Percentiles rank a stretch among this genome's conserved stretches.
Conservation (phyloP, 805 yeast species). For the Barnettozyma salicaria region DNA sequence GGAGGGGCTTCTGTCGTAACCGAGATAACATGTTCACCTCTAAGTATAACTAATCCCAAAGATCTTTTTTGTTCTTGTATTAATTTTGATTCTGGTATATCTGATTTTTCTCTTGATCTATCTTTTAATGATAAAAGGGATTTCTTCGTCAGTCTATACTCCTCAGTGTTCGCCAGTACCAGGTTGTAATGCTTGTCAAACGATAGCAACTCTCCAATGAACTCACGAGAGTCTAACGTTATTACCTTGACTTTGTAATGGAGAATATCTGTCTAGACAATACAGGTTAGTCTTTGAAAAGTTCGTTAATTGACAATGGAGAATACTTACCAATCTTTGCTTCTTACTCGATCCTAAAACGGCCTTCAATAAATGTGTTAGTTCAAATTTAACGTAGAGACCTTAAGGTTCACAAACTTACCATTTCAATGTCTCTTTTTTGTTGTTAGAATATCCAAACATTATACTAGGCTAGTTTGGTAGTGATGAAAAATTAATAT, state of each 20-base stretch:
- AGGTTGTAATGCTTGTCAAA: slow-evolving; percentile 87
- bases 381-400: slow-evolving; percentile 4
- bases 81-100: slow-evolving; percentile 29
- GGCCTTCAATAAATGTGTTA: slow-evolving; percentile 13
- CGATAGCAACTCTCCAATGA: slow-evolving; percentile 76
- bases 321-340: slow-evolving; percentile 36
- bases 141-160: slow-evolving; percentile 66
- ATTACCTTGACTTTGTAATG: slow-evolving; percentile 68
- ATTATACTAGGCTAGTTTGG: not conserved
- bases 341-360: slow-evolving; percentile 31
- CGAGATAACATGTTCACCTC: slow-evolving; percentile 85
- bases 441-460: not conserved
- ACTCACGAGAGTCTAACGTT: slow-evolving; percentile 70
- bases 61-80: slow-evolving; percentile 63
- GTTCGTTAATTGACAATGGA: not conserved
- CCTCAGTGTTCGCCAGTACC: slow-evolving; percentile 80
- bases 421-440: slow-evolving; percentile 4
- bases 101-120: slow-evolving; percentile 30
- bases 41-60: slow-evolving; percentile 72
- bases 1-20: slow-evolving; percentile 30
- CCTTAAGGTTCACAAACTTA: not conserved
- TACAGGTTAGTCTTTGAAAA: slow-evolving; percentile 3
- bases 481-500: too few species aligned
- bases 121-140: slow-evolving; percentile 35
- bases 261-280: slow-evolving; percentile 48